Percentiles rank a stretch among this genome's conserved stretches.
These are phyloP conservation scores for Candida wancherniae DNA, from an alignment of 805 yeast genomes.

Conservation along the genomic window DNA sequence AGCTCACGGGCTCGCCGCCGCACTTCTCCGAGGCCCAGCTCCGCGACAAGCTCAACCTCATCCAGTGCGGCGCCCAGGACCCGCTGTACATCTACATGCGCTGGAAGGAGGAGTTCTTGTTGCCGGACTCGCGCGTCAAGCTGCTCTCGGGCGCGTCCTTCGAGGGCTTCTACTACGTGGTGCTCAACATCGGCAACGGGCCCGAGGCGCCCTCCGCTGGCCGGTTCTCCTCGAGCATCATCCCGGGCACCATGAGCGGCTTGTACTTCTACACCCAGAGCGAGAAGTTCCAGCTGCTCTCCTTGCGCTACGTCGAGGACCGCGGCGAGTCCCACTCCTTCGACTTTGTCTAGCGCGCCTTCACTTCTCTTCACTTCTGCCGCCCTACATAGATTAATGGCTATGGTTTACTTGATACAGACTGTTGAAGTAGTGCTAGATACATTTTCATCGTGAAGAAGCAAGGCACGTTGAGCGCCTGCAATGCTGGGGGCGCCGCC, in stretches of 20 bases:
- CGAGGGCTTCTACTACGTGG: constrained; percentile 88
- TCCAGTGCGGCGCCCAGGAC: constrained; percentile 29
- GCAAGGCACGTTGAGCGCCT: too few species aligned
- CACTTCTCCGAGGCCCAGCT: constrained; percentile 43
- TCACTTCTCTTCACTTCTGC: too few species aligned
- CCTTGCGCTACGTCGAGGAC: constrained; percentile 50
- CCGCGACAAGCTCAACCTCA: constrained; percentile 22
- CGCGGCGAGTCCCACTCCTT: constrained; percentile 33
- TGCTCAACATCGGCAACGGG: constrained; percentile 58
- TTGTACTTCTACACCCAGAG: constrained; percentile 77
- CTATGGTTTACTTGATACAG: too few species aligned
- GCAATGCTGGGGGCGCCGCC: too few species aligned
- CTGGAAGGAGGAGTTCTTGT: constrained; percentile 88
- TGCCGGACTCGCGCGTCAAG: constrained; percentile 69
- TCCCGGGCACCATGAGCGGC: constrained; percentile 72
- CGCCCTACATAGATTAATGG: too few species aligned
- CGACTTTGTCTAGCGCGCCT: constrained; percentile 22
- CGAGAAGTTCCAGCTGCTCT: constrained; percentile 75
- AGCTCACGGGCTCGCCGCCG: constrained; percentile 38
- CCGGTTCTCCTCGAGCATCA: constrained; percentile 6
- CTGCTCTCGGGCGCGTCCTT: constrained; percentile 72
- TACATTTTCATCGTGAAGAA: too few species aligned
- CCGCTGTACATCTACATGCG: constrained; percentile 65
- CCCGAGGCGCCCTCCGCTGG: constrained; percentile 4
- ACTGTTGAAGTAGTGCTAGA: too few species aligned